Conservation (phyloP, 495 filamentous ascomycete genomes). For the Chlorociboria aeruginascens region DNA sequence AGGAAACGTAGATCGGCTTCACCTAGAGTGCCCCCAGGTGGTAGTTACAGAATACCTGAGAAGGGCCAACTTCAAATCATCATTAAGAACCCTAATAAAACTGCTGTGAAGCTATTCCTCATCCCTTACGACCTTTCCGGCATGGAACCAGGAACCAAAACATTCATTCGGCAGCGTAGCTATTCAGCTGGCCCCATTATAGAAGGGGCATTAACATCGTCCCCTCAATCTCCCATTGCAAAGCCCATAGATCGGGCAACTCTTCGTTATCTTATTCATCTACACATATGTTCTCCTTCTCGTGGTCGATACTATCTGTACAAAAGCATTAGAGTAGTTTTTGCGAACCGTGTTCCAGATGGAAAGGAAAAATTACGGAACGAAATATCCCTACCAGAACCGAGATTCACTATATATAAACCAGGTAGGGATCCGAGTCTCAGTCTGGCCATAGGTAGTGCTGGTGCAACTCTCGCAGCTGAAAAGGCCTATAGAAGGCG, state of each 20-base stretch:
- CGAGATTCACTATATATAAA: conserved; percentile 78
- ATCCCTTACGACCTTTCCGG: conserved; percentile 92
- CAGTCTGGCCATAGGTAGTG: conserved; percentile 13
- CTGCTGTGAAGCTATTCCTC: conserved; percentile 87
- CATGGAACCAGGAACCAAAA: conserved; percentile 93
- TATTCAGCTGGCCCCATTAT: conserved; percentile 84
- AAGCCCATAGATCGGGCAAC: conserved; percentile 54
- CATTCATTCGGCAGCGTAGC: conserved; percentile 88
- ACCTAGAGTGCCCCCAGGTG: conserved; percentile 63
- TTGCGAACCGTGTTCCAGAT: conserved; percentile 94
- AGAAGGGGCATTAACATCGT: conserved; percentile 15
- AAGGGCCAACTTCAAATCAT: conserved; percentile 94
- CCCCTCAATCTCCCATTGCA: conserved; percentile 10
- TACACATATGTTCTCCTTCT: conserved; percentile 84
- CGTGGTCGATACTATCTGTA: conserved; percentile 82
- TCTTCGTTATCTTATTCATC: conserved; percentile 82
- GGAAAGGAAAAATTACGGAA: conserved; percentile 89
- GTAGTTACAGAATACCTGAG: conserved; percentile 89
- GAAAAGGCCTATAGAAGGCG: conserved; percentile 46
- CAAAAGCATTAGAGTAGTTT: conserved; percentile 87
- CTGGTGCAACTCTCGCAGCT: conserved; percentile 30
- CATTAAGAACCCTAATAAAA: conserved; percentile 94
- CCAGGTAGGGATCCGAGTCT: conserved; percentile 40
- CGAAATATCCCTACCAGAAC: conserved; percentile 82
- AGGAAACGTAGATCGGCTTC: conserved; percentile 53